Evolutionary conservation across 805 yeast genomes (phyloP).

Genomic region (Candida incommunis): DNA sequence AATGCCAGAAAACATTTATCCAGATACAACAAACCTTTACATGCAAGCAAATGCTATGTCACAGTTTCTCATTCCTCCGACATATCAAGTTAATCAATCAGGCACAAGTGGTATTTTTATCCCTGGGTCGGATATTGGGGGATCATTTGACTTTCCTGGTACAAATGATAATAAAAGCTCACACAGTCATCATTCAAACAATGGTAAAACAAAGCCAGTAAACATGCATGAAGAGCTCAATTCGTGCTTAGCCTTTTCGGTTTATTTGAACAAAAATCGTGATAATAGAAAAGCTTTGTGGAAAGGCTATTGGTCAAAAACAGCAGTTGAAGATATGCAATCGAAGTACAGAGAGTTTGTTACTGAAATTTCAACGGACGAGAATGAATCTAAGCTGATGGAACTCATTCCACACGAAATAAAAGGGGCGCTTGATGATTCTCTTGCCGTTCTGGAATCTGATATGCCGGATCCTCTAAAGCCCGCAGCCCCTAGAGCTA

Average conservation of each 20-base stretch:
- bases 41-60: not conserved
- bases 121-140: conserved; percentile 15
- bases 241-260: not conserved
- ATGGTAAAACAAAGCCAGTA: not conserved
- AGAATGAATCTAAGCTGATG: not conserved
- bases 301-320: conserved; percentile 15
- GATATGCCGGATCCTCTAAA: conserved; percentile 1
- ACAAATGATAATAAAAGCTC: conserved; percentile 1
- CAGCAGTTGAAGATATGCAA: conserved; percentile 20
- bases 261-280: conserved; percentile 13
- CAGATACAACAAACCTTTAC: not conserved
- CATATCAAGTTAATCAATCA: not conserved
- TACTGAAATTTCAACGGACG: not conserved
- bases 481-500: conserved; percentile 21
- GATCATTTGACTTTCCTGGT: conserved; percentile 15
- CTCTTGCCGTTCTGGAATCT: not conserved
- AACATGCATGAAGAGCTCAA: not conserved
- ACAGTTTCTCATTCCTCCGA: not conserved
- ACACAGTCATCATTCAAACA: not conserved
- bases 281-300: conserved; percentile 13
- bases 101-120: conserved; percentile 8
- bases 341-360: not conserved
- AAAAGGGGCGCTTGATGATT: not conserved
- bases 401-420: not conserved
- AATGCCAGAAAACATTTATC: not conserved